Base-by-base conservation (phyloP, 768 basidiomycete species). In the Lyophyllum shimeji region DNA sequence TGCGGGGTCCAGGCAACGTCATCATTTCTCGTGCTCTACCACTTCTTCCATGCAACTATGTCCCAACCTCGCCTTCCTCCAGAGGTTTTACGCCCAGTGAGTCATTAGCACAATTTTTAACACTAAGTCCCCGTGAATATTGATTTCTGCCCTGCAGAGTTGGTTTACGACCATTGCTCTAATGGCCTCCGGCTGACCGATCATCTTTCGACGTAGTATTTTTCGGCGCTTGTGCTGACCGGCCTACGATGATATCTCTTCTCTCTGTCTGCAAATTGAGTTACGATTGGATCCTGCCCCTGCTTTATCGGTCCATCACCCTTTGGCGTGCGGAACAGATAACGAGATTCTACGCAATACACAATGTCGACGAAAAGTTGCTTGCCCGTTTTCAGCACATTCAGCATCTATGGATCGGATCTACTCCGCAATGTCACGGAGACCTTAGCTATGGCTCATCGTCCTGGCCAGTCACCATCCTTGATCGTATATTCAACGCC, bases 401-500 rank as follows among this genome's bases (percentile, higher is more conserved):
- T 27, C 59, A 60, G n/a, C 65, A 62, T 45, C 51, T 73, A n/a
- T 71, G 71, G 68, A 63, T 76, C 37, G 74, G 74, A 21, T 21
- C 24, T 53, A 60, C 33, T 57, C 58, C 12, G 53, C 56, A 0
- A 21, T 29, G 6, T 31, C 52, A 1, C 9, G 60, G 69, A 33
- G 66, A 73, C 50, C 70, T 74, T 27, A 40, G 49, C n/a, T 73
- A 74, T 53, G 60, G 60, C 2, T 68, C 69, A 12, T 31, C 56
- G 2, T 55, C 60, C 11, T 74, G 72, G 72, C 73, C 71, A 1
- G 42, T 71, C 50, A 67, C 68, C 11, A 55, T 67, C 40, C 53
- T 75, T n/a, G 65, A 63, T 54, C 69, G 67, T 23, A 66, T 74
- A 43, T 60, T 77, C 40, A 60, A 60, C 46, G 48, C 63, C 13